Evolutionary conservation across 495 filamentous ascomycete species (phyloP).

Genomic region (Apiosordaria backusii): DNA sequence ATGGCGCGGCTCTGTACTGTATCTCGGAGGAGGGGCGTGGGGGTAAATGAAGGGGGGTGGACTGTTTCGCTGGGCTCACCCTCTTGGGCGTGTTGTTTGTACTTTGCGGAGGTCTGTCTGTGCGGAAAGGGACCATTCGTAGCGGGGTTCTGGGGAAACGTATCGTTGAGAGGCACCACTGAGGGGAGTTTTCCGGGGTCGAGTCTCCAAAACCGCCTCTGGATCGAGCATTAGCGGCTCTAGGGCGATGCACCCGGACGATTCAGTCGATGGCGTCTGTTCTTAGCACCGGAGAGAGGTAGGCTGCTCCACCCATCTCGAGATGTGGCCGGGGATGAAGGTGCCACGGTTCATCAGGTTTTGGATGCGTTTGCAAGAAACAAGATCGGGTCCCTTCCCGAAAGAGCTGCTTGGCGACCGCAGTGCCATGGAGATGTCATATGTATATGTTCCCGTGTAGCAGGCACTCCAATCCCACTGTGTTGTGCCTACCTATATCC

Average conservation of each 20-base stretch:
- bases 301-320: background rate
- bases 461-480: background rate
- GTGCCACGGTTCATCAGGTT: background rate
- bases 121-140: background rate
- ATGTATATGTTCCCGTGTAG: background rate
- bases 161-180: background rate
- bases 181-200: background rate
- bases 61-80: slow-evolving; percentile 18
- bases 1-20: slow-evolving; percentile 25
- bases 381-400: slow-evolving; percentile 8
- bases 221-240: slow-evolving; percentile 16
- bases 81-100: slow-evolving; percentile 15
- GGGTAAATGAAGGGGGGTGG: background rate
- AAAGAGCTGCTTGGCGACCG: slow-evolving; percentile 11
- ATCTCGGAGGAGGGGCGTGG: slow-evolving; percentile 10
- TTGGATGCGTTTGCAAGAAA: background rate
- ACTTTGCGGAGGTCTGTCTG: slow-evolving; percentile 10
- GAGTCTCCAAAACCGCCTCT: slow-evolving; percentile 3
- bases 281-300: background rate
- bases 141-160: slow-evolving; percentile 1
- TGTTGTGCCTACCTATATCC: background rate
- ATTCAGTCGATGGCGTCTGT: slow-evolving; percentile 10
- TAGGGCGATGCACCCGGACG: slow-evolving; percentile 23
- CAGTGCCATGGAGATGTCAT: background rate
- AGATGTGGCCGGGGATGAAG: background rate